Evolutionary conservation across 106 monocot genomes (phyloP), one percentile per base, ranked within the genome.

Genomic region (Dioscorea alata): DNA sequence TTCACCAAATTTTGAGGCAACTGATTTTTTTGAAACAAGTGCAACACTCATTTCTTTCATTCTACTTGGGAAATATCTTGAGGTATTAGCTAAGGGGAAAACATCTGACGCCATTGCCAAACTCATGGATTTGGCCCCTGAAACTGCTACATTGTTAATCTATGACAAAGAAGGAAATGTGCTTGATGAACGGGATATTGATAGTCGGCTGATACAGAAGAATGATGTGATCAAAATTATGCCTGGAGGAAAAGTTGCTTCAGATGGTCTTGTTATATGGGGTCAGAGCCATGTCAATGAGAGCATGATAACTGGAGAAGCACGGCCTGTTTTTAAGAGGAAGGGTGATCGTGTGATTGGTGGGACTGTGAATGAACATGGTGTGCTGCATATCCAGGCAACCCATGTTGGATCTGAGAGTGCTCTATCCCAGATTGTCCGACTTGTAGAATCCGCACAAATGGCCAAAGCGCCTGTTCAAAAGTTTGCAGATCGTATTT

Each of bases 231-330:
- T 93, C 31, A 93, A 89, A 79, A 74, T 93, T 66, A 31, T 86
- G 18, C 86, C 93, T 8, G 89, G 93, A 71, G 93, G 74, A 4
- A 93, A 89, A 69, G 78, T 93, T 22, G 86, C 93, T 67, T 86
- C 83, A 20, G 93, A 93, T 82, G 93, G 93, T 15, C 61, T 83
- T 70, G 87, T 94, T 51, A 76, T 88, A 56, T 90, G 94, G 94
- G 94, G 94, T 33, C 87, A 87, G 66, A 94, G 94, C 62, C 80
- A 94, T 83, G 82, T 94, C 18, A 87, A 94, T 72, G 94, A 94
- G 66, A 87, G 94, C 78, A 94, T 94, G 94, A 88, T 94, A 69
- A 94, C 94, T 32, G 94, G 94, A 3, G 94, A 94, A 83, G 85
- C 94, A 58, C 72, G 58, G 4, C 90, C 94, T 32, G 78, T 94